These are phyloP conservation scores for Fusarium coffeatum DNA, from an alignment of 2,329 filamentous ascomycete genomes.

Conservation along the genomic window DNA sequence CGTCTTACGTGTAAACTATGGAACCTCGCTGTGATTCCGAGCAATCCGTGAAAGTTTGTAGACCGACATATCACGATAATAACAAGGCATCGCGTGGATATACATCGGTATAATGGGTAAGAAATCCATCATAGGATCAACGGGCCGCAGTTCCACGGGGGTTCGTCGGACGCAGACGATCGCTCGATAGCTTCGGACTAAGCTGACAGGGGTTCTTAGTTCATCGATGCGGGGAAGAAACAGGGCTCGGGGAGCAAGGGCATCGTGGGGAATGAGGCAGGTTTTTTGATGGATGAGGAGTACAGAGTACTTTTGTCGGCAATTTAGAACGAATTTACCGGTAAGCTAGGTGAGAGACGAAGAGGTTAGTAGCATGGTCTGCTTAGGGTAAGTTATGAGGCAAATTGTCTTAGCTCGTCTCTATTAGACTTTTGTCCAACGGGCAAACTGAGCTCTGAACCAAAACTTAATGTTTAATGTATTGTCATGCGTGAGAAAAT, in stretches of 20 bases:
- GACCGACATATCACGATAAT: background rate
- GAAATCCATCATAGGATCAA: slow-evolving; percentile 15
- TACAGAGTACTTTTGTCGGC: slow-evolving; percentile 9
- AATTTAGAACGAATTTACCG: slow-evolving; percentile 4
- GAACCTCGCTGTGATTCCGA: background rate
- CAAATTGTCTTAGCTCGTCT: background rate
- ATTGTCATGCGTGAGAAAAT: slow-evolving; percentile 12
- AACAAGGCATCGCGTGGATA: background rate
- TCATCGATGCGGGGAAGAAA: slow-evolving; percentile 35
- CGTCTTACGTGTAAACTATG: background rate
- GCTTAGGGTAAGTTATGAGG: background rate
- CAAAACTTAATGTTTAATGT: background rate
- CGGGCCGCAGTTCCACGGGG: slow-evolving; percentile 41
- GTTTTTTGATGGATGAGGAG: slow-evolving; percentile 8
- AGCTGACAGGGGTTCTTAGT: slow-evolving; percentile 5
- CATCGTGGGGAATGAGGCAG: slow-evolving; percentile 25
- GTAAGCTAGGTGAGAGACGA: background rate
- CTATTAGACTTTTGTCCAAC: slow-evolving; percentile 2
- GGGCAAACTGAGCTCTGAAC: background rate
- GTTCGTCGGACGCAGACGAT: slow-evolving; percentile 33
- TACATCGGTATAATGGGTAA: slow-evolving; percentile 11
- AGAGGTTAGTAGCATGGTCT: background rate
- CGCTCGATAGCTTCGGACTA: slow-evolving; percentile 22
- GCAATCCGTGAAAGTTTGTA: background rate
- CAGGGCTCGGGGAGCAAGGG: slow-evolving; percentile 12